Base-by-base conservation (phyloP, 2,329 filamentous ascomycete genomes). In the Fusarium neocosmosporiellum region DNA sequence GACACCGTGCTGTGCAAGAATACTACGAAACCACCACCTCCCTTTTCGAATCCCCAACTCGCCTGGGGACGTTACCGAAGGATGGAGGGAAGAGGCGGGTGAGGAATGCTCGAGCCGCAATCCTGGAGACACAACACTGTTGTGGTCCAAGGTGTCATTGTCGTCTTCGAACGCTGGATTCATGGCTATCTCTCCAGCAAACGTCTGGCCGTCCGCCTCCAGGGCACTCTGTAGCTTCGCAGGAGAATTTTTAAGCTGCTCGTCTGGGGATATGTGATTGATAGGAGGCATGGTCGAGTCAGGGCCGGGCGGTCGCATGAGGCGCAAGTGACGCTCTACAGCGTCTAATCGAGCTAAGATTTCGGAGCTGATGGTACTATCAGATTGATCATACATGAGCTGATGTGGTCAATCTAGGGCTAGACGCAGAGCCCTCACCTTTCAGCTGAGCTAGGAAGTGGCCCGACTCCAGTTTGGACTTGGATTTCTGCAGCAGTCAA, bases 131-230 rank as follows among this genome's bases (percentile, higher is more conserved):
- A 22, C n/a, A 20, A 53, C 59, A 20, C 55, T 57, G 8, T 37
- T 22, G 7, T 16, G 33, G 18, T 71, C 57, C 14, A 57, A 16
- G 13, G 7, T 27, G 2, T 70, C 69, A 18, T 48, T 58, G 2
- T 62, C 69, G 36, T 72, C 64, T 24, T 67, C 62, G 14, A 73
- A 66, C 11, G 53, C 50, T 7, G 71, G 71, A 18, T 59, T 66
- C 41, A 73, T 73, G 3, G 71, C 59, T 27, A 72, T 67, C 29
- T 73, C 71, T 22, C 71, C 71, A 1, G 71, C 71, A 46, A 73
- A 73, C 2, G 71, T 73, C 10, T 73, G 71, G 6, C 71, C 67
- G 29, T 73, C 71, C 8, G 59, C 55, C 59, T 73, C 71, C 6
- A 73, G 24, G 20, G 68, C 59, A 4, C 54, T 67, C 43, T 72